These are phyloP conservation scores for Diaporthe destruens DNA, from an alignment of 2,329 filamentous ascomycete genomes.

Conservation along the genomic window DNA sequence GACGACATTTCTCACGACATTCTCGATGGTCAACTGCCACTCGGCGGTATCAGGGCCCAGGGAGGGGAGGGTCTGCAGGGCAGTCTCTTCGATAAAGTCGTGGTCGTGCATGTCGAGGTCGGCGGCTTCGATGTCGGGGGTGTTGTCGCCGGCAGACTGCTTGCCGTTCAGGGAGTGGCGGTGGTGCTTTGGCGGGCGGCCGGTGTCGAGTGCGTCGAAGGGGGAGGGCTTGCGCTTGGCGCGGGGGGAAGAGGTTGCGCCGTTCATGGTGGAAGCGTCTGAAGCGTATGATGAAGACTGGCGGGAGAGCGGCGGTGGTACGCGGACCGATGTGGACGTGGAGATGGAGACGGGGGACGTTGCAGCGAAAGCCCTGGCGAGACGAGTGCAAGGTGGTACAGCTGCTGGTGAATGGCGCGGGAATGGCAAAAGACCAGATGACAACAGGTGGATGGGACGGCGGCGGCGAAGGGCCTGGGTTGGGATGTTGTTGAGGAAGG, in stretches of 20 bases:
- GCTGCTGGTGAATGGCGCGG: conserved; percentile 18
- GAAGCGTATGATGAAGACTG: neutral
- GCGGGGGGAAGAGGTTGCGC: conserved; percentile 43
- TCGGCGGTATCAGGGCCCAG: conserved; percentile 76
- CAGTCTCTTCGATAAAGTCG: conserved; percentile 37
- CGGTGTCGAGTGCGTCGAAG: conserved; percentile 39
- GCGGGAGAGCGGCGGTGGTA: conserved; percentile 4
- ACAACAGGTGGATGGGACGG: conserved; percentile 14
- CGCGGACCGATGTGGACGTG: neutral
- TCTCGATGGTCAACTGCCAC: conserved; percentile 96
- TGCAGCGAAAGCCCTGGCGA: conserved; percentile 29
- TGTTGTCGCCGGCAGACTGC: conserved; percentile 45
- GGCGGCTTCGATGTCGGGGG: conserved; percentile 42
- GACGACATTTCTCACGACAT: conserved; percentile 93
- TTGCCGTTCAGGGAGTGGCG: conserved; percentile 44
- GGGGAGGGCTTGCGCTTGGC: conserved; percentile 47
- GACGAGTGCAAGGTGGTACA: conserved; percentile 18
- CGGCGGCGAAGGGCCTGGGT: neutral
- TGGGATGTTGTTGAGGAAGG: conserved; percentile 18
- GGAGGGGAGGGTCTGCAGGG: conserved; percentile 48
- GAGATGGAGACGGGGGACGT: conserved; percentile 12
- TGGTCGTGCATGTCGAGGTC: conserved; percentile 41
- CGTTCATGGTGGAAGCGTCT: conserved; percentile 44
- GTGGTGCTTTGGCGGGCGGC: conserved; percentile 46
- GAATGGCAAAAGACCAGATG: neutral